Conservation (phyloP, 192 early-diverging fungal species). For the Rhizophlyctis rosea region DNA sequence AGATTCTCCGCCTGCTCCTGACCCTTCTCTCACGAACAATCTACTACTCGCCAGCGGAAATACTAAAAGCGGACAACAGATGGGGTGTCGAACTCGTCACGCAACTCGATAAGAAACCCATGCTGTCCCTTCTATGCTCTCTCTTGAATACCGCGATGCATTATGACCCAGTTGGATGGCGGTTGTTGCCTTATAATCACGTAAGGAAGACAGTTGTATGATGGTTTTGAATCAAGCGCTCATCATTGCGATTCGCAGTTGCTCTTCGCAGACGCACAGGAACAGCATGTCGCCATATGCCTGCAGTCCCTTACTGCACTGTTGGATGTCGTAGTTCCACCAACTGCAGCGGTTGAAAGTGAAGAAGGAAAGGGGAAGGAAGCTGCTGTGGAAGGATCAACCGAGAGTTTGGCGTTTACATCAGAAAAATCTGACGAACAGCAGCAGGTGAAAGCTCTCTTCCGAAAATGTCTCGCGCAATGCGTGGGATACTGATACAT, state of each 20-base stretch:
- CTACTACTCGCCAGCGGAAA: slow-evolving; percentile 61
- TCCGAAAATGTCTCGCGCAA: no score
- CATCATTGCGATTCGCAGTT: slow-evolving; percentile 32
- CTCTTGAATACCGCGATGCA: slow-evolving; percentile 78
- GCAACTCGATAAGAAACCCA: slow-evolving; percentile 63
- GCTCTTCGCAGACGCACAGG: slow-evolving; percentile 66
- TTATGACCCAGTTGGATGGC: slow-evolving; percentile 85
- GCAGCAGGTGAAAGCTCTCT: no score
- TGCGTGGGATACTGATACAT: no score
- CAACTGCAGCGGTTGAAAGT: slow-evolving; percentile 7
- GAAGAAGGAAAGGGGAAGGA: no score
- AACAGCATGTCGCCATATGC: slow-evolving; percentile 69
- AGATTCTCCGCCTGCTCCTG: slow-evolving; percentile 73
- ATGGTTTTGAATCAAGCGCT: background rate
- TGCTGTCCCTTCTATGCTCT: slow-evolving; percentile 79
- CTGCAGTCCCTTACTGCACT: slow-evolving; percentile 67
- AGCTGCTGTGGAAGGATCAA: no score
- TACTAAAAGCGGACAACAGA: slow-evolving; percentile 49
- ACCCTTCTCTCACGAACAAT: slow-evolving; percentile 77
- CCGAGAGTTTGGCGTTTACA: no score
- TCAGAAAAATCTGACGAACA: no score
- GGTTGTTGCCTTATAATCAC: slow-evolving; percentile 80
- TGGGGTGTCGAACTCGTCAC: slow-evolving; percentile 57
- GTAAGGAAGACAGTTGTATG: slow-evolving; percentile 10
- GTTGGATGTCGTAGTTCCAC: slow-evolving; percentile 50